A percentile compares a stretch with the other conserved stretches of the same genome.
Conservation (phyloP, 768 basidiomycete species). For the Russula vinacea region DNA sequence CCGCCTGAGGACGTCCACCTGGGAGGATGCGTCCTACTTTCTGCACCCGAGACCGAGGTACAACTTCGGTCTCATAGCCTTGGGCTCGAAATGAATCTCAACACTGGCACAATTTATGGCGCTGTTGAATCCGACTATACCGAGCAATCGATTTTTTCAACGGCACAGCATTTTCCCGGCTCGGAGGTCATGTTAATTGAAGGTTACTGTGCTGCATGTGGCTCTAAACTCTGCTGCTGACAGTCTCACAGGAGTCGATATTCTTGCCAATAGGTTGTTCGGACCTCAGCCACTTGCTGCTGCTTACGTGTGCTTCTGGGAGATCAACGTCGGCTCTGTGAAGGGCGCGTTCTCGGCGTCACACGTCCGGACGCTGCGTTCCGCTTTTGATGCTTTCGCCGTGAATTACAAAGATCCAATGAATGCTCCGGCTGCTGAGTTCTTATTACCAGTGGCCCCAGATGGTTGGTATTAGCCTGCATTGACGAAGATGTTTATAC, state of each 20-base stretch:
- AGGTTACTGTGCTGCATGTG: slow-evolving; percentile 35
- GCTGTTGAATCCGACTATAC: slow-evolving; percentile 48
- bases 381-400: slow-evolving; percentile 56
- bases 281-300: slow-evolving; percentile 81
- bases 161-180: slow-evolving; percentile 25
- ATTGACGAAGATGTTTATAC: not conserved
- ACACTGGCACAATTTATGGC: slow-evolving; percentile 59
- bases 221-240: not conserved
- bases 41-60: slow-evolving; percentile 66
- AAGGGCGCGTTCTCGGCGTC: slow-evolving; percentile 54
- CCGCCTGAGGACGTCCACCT: slow-evolving; percentile 39
- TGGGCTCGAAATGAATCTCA: slow-evolving; percentile 47
- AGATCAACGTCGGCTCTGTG: slow-evolving; percentile 66
- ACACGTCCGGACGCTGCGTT: slow-evolving; percentile 50
- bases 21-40: slow-evolving; percentile 54
- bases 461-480: slow-evolving; percentile 57
- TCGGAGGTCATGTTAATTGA: slow-evolving; percentile 49
- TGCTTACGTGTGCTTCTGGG: slow-evolving; percentile 93
- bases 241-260: slow-evolving; percentile 55
- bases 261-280: slow-evolving; percentile 82
- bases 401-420: slow-evolving; percentile 69
- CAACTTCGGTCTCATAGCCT: slow-evolving; percentile 79
- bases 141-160: slow-evolving; percentile 40
- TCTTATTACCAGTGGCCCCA: slow-evolving; percentile 59
- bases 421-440: slow-evolving; percentile 78